These are phyloP conservation scores for Pterocarpus macrocarpus DNA, from an alignment of 306 rosid genomes.

Conservation along the genomic window DNA sequence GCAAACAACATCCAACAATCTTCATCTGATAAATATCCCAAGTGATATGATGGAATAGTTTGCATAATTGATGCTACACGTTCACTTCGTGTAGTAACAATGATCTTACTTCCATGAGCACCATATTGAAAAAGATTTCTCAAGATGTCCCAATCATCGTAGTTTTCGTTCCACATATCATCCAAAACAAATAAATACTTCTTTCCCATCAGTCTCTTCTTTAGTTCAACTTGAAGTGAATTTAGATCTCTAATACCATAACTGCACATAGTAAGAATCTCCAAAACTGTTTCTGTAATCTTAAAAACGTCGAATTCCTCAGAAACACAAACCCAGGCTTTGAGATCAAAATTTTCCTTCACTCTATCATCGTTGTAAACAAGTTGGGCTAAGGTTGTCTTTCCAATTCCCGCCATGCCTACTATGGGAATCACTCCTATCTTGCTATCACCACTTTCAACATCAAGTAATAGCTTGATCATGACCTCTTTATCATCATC, in stretches of 20 bases:
- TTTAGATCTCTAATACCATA: conserved; percentile 34
- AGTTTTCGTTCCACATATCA: conserved; percentile 57
- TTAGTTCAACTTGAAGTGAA: conserved; percentile 45
- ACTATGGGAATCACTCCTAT: conserved; percentile 28
- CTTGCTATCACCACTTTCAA: neutral
- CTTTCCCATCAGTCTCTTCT: conserved; percentile 28
- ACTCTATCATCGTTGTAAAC: neutral
- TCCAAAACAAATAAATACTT: conserved; percentile 54
- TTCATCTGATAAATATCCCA: conserved; percentile 21
- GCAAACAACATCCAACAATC: conserved; percentile 53
- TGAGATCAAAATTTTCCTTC: conserved; percentile 29
- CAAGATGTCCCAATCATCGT: conserved; percentile 41
- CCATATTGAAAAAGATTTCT: conserved; percentile 45
- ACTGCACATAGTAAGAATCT: neutral
- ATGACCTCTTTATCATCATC: conserved; percentile 42
- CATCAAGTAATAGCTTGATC: conserved; percentile 15
- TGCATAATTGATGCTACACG: conserved; percentile 42
- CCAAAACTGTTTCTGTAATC: conserved; percentile 33
- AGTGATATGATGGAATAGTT: conserved; percentile 28
- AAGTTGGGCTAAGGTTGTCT: conserved; percentile 23
- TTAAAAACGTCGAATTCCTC: conserved; percentile 38
- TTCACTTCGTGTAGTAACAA: conserved; percentile 54
- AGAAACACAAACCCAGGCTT: conserved; percentile 54
- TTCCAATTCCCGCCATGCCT: conserved; percentile 55
- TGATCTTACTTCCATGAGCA: conserved; percentile 53